Evolutionary conservation across 2,329 filamentous ascomycete species (phyloP).

Genomic region (Pseudogymnoascus sp.): DNA sequence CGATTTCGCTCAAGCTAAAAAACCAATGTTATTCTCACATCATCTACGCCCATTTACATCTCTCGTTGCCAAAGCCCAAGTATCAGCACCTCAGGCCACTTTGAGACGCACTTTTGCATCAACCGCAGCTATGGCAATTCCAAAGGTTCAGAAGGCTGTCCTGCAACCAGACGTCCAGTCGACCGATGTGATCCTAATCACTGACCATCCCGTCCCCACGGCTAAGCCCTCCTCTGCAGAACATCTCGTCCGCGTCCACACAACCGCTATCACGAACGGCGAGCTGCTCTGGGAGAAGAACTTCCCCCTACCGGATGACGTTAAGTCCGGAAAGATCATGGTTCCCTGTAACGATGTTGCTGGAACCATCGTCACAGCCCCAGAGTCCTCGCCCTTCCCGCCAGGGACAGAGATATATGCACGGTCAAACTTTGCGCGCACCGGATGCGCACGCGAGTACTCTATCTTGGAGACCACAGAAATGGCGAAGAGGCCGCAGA

Average conservation of each 20-base stretch:
- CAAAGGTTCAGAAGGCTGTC: background rate
- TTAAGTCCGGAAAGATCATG: conserved; percentile 18
- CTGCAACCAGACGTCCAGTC: conserved; percentile 12
- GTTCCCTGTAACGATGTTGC: conserved; percentile 37
- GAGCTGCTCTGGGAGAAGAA: conserved; percentile 36
- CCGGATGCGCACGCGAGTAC: conserved; percentile 33
- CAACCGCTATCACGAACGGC: conserved; percentile 33
- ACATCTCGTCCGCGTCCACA: conserved; percentile 34
- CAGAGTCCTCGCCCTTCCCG: conserved; percentile 30
- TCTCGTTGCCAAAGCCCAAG: background rate
- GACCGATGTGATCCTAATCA: conserved; percentile 10
- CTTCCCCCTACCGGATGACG: conserved; percentile 19
- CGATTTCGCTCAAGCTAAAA: background rate
- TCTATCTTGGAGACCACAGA: conserved; percentile 30
- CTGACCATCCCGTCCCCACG: conserved; percentile 19
- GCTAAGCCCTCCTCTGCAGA: conserved; percentile 21
- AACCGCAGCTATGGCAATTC: background rate
- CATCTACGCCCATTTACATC: background rate
- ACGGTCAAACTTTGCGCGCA: conserved; percentile 29
- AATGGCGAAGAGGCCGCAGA: conserved; percentile 30
- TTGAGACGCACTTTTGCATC: background rate
- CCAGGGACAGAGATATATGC: conserved; percentile 32
- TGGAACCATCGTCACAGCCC: conserved; percentile 31
- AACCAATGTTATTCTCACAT: background rate
- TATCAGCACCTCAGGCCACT: background rate